Base-by-base conservation (phyloP, 495 filamentous ascomycete species). In the Clavariopsis aquatica region DNA sequence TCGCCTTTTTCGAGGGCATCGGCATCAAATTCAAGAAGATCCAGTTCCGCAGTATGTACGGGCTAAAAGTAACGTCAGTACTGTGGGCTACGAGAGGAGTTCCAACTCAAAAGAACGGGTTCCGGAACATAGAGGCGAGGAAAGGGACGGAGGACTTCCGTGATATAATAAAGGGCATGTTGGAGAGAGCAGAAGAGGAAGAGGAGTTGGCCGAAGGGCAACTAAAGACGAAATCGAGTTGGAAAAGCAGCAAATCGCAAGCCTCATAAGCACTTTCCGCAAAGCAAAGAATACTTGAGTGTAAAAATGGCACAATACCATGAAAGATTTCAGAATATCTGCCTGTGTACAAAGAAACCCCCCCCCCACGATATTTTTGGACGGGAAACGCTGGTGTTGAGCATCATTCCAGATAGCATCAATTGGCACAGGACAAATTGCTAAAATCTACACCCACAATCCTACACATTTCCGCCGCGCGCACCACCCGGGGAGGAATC, bases 21-120 rank as follows among this genome's bases (percentile, higher is more conserved):
- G 46, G 24, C 7, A 64, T 69, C 26, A 57, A 60, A 49, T 57
- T 64, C 49, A 59, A 38, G 36, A 69, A 69, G 49, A 27, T 69
- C 9, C 60, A 47, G 15, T 60, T 64, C n/a, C 36, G 55, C 34
- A 56, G 27, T 23, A 49, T 51, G 12, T 69, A 29, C 20, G 65
- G 65, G 1, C 17, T 69, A n/a, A 69, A 64, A 24, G 55, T 64
- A n/a, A 57, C 65, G 10, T 47, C 49, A 22, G 54, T 46, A 1
- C 26, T 52, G 38, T 52, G 29, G 28, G 36, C 51, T 29, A 68
- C 65, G 13, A 52, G 65, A 47, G 46, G 52, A n/a, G 20, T 31
- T 36, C 46, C 53, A 1, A 36, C n/a, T 6, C 36, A 41, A 28
- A 24, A 10, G 2, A 41, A 13, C 15, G n/a, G 7, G 24, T 53